These are phyloP conservation scores for Herpetospermum pedunculosum DNA, from an alignment of 306 rosid genomes.

Conservation along the genomic window DNA sequence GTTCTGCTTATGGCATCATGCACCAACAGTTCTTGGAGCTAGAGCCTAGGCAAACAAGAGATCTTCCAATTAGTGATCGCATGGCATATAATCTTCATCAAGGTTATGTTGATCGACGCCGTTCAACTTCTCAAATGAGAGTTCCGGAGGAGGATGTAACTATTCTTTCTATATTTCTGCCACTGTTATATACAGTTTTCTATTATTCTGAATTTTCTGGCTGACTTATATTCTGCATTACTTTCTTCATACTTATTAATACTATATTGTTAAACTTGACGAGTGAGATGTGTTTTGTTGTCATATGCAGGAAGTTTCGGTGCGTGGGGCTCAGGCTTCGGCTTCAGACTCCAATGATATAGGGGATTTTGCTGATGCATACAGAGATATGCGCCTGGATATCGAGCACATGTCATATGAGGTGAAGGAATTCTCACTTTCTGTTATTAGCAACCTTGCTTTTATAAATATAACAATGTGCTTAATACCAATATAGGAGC, in stretches of 20 bases:
- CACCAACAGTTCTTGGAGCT: conserved; percentile 40
- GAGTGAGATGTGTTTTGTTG: conserved; percentile 1
- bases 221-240: background rate
- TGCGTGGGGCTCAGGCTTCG: conserved; percentile 26
- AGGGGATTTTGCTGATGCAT: conserved; percentile 47
- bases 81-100: conserved; percentile 47
- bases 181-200: background rate
- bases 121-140: conserved; percentile 30
- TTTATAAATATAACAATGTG: background rate
- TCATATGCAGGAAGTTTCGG: conserved; percentile 51
- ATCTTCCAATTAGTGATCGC: conserved; percentile 34
- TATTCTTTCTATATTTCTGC: conserved; percentile 11
- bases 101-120: conserved; percentile 9
- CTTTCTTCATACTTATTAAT: background rate
- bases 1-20: conserved; percentile 28
- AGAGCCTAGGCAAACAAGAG: conserved; percentile 30
- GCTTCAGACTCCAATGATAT: conserved; percentile 30
- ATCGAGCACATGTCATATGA: conserved; percentile 93
- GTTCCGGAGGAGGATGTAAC: conserved; percentile 62
- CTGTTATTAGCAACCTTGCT: background rate
- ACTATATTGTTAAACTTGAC: background rate
- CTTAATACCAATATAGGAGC: conserved; percentile 40
- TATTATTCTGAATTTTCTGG: background rate
- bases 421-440: conserved; percentile 24
- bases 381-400: conserved; percentile 89